A percentile compares a stretch with the other conserved stretches of the same genome.
These are phyloP conservation scores for Salix dunnii DNA, from an alignment of 345 rosid genomes.

Conservation along the genomic window DNA sequence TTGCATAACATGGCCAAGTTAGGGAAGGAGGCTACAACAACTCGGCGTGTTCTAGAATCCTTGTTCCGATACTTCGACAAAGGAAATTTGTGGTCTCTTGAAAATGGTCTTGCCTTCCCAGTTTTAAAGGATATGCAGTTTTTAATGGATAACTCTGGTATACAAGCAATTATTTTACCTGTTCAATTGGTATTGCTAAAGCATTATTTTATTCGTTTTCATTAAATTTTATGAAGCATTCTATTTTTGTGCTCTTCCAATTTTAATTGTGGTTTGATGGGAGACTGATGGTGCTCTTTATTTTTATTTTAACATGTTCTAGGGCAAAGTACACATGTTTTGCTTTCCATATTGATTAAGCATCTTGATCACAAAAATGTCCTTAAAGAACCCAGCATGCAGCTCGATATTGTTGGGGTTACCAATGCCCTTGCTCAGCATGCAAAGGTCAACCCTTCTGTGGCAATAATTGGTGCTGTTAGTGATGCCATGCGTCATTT, in stretches of 20 bases:
- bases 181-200: not conserved
- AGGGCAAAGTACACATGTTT: slow-evolving; percentile 85
- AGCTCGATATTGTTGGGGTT: slow-evolving; percentile 74
- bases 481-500: slow-evolving; percentile 85
- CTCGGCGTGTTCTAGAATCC: slow-evolving; percentile 83
- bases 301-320: not conserved
- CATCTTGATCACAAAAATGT: slow-evolving; percentile 94
- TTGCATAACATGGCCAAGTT: slow-evolving; percentile 89
- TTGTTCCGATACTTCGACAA: slow-evolving; percentile 82
- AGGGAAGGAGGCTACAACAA: slow-evolving; percentile 88
- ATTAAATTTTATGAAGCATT: not conserved
- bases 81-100: slow-evolving; percentile 69
- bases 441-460: slow-evolving; percentile 67
- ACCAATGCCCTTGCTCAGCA: slow-evolving; percentile 64
- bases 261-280: slow-evolving; percentile 7
- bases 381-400: slow-evolving; percentile 71
- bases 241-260: not conserved
- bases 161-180: slow-evolving; percentile 1
- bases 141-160: slow-evolving; percentile 83
- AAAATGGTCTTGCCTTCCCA: slow-evolving; percentile 67
- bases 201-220: not conserved
- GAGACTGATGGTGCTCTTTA: slow-evolving; percentile 1
- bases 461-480: slow-evolving; percentile 72
- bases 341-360: slow-evolving; percentile 80
- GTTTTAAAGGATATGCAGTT: slow-evolving; percentile 86